Base-by-base conservation (phyloP, 2,329 filamentous ascomycete species). In the Curvularia spicifera region DNA sequence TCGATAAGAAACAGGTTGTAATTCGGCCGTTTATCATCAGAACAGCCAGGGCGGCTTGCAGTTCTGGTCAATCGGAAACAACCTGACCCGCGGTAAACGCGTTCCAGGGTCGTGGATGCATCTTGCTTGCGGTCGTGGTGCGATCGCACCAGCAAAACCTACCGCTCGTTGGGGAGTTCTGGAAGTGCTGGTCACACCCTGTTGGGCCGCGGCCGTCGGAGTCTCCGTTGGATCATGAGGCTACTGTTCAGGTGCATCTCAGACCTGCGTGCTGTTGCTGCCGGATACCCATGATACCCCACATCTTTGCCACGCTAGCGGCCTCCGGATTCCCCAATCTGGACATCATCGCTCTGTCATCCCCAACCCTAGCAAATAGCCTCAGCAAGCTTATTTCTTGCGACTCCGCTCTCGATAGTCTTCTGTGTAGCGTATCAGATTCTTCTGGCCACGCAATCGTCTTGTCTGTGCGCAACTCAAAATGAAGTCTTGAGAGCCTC, bases 261-360 rank as follows among this genome's bases (percentile, higher is more conserved):
- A 22, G 31, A 24, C 18, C 18, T 48, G 45, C 45, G 31, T 26
- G n/a, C 24, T 50, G 35, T 22, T 40, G 18, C 33, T 50, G 33
- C 33, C 37, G 28, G 35, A 24, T 24, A 39, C 47, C 44, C 44
- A 50, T 8, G 9, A 20, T 40, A 40, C 47, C 35, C 47, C 35
- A 50, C 35, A 29, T 9, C n/a, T 20, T n/a, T 8, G 35, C n/a
- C 24, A 10, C 4, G 8, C 35, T 24, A 40, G 37, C 9, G 22
- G 26, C 47, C 35, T 40, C 15, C 35, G 47, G 47, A 26, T 50
- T 50, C 40, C 47, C 47, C 35, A 29, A 50, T 8, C 8, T 28
- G 35, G 35, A 50, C 31, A 24, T 8, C 8, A 31, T 40, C 24
- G 12, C 24, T 29, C 24, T 20, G 10, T 13, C 10, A 50, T 50